These are phyloP conservation scores for Tympanopsis confertula DNA, from an alignment of 2,329 filamentous ascomycete species.

Conservation along the genomic window DNA sequence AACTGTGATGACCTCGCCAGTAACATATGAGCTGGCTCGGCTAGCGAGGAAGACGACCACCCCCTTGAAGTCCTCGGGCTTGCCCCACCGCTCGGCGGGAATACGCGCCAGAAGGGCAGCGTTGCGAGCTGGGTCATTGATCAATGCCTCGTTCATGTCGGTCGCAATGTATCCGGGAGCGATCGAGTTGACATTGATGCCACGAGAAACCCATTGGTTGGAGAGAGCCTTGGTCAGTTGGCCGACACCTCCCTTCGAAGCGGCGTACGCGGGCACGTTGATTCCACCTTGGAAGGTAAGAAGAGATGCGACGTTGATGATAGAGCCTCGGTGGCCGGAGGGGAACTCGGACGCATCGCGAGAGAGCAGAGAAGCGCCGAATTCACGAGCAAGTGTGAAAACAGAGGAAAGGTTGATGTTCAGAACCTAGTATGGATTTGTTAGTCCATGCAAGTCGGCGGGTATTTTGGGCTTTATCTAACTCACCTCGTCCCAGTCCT, in stretches of 20 bases:
- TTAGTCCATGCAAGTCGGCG: not conserved
- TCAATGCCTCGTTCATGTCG: slow-evolving; percentile 58
- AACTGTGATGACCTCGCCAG: slow-evolving; percentile 50
- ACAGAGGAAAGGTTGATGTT: slow-evolving; percentile 58
- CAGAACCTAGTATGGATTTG: slow-evolving; percentile 29
- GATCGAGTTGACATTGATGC: slow-evolving; percentile 58
- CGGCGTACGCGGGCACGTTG: slow-evolving; percentile 57
- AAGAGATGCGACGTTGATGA: slow-evolving; percentile 56
- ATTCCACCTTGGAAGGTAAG: slow-evolving; percentile 59
- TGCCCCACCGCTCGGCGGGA: slow-evolving; percentile 54
- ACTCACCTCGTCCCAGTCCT: slow-evolving; percentile 59
- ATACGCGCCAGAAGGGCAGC: slow-evolving; percentile 52
- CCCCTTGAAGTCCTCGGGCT: slow-evolving; percentile 56
- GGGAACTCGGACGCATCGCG: slow-evolving; percentile 12
- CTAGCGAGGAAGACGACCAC: slow-evolving; percentile 50
- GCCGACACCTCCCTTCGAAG: slow-evolving; percentile 52
- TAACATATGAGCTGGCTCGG: slow-evolving; percentile 49
- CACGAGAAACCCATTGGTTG: slow-evolving; percentile 57
- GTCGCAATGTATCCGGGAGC: slow-evolving; percentile 61
- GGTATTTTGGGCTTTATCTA: slow-evolving; percentile 1
- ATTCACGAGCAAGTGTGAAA: slow-evolving; percentile 48
- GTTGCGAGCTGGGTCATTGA: slow-evolving; percentile 44
- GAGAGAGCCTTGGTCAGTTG: slow-evolving; percentile 54
- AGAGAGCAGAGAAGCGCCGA: slow-evolving; percentile 48
- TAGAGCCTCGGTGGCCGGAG: slow-evolving; percentile 31